These are phyloP conservation scores for Multifurca ochricompacta DNA, from an alignment of 768 basidiomycete species.

Conservation along the genomic window DNA sequence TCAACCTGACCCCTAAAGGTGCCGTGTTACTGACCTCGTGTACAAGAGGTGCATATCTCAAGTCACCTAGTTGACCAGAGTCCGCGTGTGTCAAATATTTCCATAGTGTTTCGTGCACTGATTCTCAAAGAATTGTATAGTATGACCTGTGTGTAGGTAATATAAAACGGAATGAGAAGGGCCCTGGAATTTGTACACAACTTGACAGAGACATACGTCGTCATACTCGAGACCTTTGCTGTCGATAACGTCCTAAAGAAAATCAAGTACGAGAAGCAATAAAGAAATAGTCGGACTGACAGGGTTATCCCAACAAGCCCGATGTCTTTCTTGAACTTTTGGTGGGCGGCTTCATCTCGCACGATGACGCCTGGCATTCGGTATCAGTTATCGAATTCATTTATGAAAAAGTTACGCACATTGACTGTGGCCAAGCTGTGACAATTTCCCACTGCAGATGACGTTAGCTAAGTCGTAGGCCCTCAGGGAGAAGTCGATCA, in stretches of 20 bases:
- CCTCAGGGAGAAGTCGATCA: neutral
- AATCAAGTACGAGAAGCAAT: neutral
- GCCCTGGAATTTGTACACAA: neutral
- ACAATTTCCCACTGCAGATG: slow-evolving; percentile 34
- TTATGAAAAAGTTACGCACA: slow-evolving; percentile 32
- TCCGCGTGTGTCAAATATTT: neutral
- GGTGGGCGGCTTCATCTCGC: slow-evolving; percentile 46
- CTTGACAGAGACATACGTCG: slow-evolving; percentile 38
- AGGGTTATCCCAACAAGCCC: slow-evolving; percentile 52
- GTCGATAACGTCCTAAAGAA: slow-evolving; percentile 43
- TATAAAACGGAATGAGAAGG: neutral
- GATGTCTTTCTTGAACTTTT: slow-evolving; percentile 41
- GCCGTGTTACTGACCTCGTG: slow-evolving; percentile 4
- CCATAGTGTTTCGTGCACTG: slow-evolving; percentile 31
- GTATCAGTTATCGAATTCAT: neutral
- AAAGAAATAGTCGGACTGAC: slow-evolving; percentile 29
- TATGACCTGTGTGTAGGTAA: slow-evolving; percentile 41
- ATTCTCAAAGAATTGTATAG: slow-evolving; percentile 74
- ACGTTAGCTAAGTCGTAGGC: neutral
- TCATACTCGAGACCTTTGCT: slow-evolving; percentile 64
- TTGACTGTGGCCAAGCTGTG: slow-evolving; percentile 59
- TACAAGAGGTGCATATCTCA: neutral
- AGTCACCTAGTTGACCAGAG: neutral
- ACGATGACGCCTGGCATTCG: slow-evolving; percentile 53
- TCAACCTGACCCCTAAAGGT: neutral